Evolutionary conservation across 2,329 filamentous ascomycete species (phyloP).

Genomic region (Cladophialophora psammophila): DNA sequence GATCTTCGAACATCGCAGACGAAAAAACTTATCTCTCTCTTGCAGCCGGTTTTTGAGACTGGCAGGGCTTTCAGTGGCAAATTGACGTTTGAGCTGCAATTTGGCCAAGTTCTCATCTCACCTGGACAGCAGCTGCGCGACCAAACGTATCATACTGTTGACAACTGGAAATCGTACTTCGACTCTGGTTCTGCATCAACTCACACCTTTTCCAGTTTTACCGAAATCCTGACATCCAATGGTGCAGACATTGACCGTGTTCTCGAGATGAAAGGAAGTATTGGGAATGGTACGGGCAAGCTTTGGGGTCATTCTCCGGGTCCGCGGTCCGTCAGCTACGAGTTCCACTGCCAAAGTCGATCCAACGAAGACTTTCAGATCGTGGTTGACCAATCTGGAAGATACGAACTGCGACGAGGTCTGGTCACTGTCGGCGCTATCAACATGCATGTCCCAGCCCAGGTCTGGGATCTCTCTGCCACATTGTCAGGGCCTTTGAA

Average conservation of each 20-base stretch:
- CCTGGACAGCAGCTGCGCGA: slow-evolving; percentile 34
- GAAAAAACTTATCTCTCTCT: slow-evolving; percentile 42
- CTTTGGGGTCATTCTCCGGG: slow-evolving; percentile 27
- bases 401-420: slow-evolving; percentile 42
- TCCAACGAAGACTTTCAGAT: slow-evolving; percentile 45
- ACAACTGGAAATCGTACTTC: slow-evolving; percentile 47
- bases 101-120: slow-evolving; percentile 48
- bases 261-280: slow-evolving; percentile 44
- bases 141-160: slow-evolving; percentile 27
- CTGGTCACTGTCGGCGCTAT: slow-evolving; percentile 45
- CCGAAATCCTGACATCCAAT: slow-evolving; percentile 49
- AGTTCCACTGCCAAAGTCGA: slow-evolving; percentile 50
- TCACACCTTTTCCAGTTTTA: slow-evolving; percentile 45
- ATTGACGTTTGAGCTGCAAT: slow-evolving; percentile 47
- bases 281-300: slow-evolving; percentile 25
- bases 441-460: slow-evolving; percentile 49
- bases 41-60: slow-evolving; percentile 46
- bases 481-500: slow-evolving; percentile 43
- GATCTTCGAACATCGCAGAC: slow-evolving; percentile 28
- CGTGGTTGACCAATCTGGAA: slow-evolving; percentile 46
- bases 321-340: slow-evolving; percentile 43
- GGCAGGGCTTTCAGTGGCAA: slow-evolving; percentile 46
- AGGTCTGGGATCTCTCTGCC: slow-evolving; percentile 51
- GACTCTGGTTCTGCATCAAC: slow-evolving; percentile 26
- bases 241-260: slow-evolving; percentile 51